These are phyloP conservation scores for Chalara sp. DNA, from an alignment of 2,329 filamentous ascomycete species.

Conservation along the genomic window DNA sequence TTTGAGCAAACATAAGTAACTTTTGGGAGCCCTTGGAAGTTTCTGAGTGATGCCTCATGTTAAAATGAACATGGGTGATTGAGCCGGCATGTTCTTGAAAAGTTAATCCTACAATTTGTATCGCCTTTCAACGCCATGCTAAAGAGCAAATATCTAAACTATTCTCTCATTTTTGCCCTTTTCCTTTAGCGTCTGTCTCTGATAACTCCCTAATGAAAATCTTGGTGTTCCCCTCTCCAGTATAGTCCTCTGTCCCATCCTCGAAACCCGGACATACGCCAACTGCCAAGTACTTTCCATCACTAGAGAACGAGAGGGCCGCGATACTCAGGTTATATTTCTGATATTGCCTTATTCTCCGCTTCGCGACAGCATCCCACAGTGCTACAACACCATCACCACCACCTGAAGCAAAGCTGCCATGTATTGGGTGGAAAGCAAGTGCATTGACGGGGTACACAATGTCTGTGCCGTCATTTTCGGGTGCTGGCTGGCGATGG, in stretches of 20 bases:
- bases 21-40: too few species aligned
- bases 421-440: constrained; percentile 59
- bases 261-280: constrained; percentile 66
- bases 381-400: constrained; percentile 66
- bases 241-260: constrained; percentile 67
- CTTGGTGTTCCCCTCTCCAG: constrained; percentile 64
- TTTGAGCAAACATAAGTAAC: too few species aligned
- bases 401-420: constrained; percentile 64
- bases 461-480: constrained; percentile 53
- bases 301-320: constrained; percentile 53
- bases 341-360: constrained; percentile 63
- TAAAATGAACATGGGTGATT: too few species aligned
- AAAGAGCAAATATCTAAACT: constrained; percentile 8
- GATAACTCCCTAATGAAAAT: constrained; percentile 78
- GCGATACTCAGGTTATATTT: constrained; percentile 57
- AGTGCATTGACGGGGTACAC: constrained; percentile 69
- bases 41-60: too few species aligned
- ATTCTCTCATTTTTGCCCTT: constrained; percentile 21
- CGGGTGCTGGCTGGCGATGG: constrained; percentile 68
- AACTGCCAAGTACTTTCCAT: constrained; percentile 59
- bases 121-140: constrained; percentile 17
- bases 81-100: not conserved
- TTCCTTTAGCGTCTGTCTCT: constrained; percentile 65
- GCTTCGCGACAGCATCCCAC: constrained; percentile 67
- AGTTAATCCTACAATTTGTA: constrained; percentile 1